These are phyloP conservation scores for Yamadazyma conglobata DNA, from an alignment of 1,139 yeast species.

Conservation along the genomic window DNA sequence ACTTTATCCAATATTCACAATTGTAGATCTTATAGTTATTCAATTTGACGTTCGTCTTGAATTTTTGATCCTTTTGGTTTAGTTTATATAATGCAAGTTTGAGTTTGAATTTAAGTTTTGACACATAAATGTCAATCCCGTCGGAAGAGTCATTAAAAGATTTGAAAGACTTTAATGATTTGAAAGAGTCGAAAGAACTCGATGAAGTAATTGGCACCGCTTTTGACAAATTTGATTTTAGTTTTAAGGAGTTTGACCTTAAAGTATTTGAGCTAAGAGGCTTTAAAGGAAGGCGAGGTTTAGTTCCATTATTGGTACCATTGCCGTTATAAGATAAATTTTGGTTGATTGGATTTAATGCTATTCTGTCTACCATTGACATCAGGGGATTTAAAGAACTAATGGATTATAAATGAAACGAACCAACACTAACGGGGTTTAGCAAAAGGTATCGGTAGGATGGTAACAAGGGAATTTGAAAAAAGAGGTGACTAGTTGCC, in stretches of 20 bases:
- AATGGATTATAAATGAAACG: too few species aligned
- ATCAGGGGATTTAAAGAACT: too few species aligned
- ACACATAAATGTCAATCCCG: slow-evolving; percentile 33
- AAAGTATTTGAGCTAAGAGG: too few species aligned
- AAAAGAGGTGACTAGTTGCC: slow-evolving; percentile 1
- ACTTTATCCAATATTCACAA: slow-evolving; percentile 9
- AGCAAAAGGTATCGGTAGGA: too few species aligned
- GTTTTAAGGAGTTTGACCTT: slow-evolving; percentile 3
- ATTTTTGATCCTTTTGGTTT: slow-evolving; percentile 20
- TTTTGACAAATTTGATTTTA: not conserved
- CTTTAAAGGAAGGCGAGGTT: slow-evolving; percentile 6
- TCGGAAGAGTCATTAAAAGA: slow-evolving; percentile 1
- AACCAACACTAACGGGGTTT: too few species aligned
- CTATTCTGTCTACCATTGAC: slow-evolving; percentile 13
- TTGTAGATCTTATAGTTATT: slow-evolving; percentile 4
- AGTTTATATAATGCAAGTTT: slow-evolving; percentile 79
- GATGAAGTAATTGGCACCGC: not conserved
- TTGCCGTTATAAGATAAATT: slow-evolving; percentile 5
- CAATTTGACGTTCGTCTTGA: slow-evolving; percentile 2
- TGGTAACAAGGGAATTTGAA: too few species aligned
- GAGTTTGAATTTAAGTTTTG: slow-evolving; percentile 64
- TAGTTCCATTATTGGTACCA: slow-evolving; percentile 3
- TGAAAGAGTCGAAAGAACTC: slow-evolving; percentile 3
- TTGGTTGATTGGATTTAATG: slow-evolving; percentile 12
- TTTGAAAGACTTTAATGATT: not conserved